A percentile compares a stretch with the other conserved stretches of the same genome.
Evolutionary conservation across 2,329 filamentous ascomycete species (phyloP).

Genomic region (Ampelomyces quisqualis): DNA sequence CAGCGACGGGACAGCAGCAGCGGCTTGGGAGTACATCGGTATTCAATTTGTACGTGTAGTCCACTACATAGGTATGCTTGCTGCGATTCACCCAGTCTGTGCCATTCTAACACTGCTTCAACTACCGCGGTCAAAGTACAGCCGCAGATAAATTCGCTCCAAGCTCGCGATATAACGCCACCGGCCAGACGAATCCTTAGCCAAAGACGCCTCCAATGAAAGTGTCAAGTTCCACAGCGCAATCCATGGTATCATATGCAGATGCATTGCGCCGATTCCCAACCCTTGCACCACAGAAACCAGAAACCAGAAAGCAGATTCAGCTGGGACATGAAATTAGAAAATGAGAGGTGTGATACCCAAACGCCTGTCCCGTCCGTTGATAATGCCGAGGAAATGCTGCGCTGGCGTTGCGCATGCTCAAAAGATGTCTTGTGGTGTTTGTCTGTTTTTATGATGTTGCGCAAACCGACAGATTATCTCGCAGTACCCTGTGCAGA

Average conservation of each 20-base stretch:
- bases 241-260: constrained; percentile 26
- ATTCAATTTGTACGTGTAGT: neutral
- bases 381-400: constrained; percentile 28
- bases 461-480: constrained; percentile 7
- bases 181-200: no score
- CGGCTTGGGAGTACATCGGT: neutral
- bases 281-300: neutral
- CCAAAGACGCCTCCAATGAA: constrained; percentile 14
- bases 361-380: constrained; percentile 16
- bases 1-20: neutral
- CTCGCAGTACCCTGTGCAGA: constrained; percentile 33
- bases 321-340: neutral
- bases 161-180: no score
- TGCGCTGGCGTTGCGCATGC: constrained; percentile 19
- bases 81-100: no score
- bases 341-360: constrained; percentile 5
- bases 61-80: neutral
- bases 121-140: no score
- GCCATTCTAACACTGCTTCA: no score
- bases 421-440: neutral
- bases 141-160: no score
- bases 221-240: constrained; percentile 1
- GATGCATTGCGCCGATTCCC: constrained; percentile 14
- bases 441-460: constrained; percentile 1
- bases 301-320: neutral